Conservation (phyloP, 371 early-diverging fungal genomes). For the Batkoa obscura region DNA sequence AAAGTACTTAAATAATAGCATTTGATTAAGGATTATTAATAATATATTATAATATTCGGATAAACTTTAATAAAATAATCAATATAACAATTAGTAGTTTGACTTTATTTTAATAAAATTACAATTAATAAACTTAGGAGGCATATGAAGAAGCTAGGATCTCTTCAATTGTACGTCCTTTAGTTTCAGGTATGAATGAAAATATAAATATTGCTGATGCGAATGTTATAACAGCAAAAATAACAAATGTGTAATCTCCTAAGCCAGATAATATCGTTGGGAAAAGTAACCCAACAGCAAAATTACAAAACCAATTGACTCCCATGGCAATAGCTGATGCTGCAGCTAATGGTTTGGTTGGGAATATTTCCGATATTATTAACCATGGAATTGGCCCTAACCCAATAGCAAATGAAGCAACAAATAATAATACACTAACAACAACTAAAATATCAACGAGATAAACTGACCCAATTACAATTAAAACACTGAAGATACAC, state of each 20-base stretch:
- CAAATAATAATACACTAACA: conserved; percentile 26
- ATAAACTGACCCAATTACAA: conserved; percentile 33
- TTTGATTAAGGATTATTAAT: too few species aligned
- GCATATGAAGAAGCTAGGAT: background rate
- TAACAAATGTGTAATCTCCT: conserved; percentile 46
- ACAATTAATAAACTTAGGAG: background rate
- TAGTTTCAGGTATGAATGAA: conserved; percentile 46
- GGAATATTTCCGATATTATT: conserved; percentile 38
- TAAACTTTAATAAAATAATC: too few species aligned
- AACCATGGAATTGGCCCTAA: conserved; percentile 43
- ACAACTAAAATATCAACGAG: conserved; percentile 25
- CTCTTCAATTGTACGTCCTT: conserved; percentile 2
- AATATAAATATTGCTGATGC: conserved; percentile 30
- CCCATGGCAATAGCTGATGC: conserved; percentile 39
- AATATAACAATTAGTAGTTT: too few species aligned
- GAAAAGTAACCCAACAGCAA: conserved; percentile 30
- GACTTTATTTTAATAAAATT: too few species aligned
- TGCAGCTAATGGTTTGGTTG: conserved; percentile 31
- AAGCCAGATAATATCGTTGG: conserved; percentile 31
- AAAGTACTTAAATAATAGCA: too few species aligned
- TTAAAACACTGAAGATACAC: conserved; percentile 25
- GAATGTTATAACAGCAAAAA: conserved; percentile 37
- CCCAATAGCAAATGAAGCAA: conserved; percentile 40
- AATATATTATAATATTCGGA: too few species aligned
- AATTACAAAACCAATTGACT: conserved; percentile 36